Evolutionary conservation across 1,284 basidiomycete genomes (phyloP).

Genomic region (Melampsora larici-populina): DNA sequence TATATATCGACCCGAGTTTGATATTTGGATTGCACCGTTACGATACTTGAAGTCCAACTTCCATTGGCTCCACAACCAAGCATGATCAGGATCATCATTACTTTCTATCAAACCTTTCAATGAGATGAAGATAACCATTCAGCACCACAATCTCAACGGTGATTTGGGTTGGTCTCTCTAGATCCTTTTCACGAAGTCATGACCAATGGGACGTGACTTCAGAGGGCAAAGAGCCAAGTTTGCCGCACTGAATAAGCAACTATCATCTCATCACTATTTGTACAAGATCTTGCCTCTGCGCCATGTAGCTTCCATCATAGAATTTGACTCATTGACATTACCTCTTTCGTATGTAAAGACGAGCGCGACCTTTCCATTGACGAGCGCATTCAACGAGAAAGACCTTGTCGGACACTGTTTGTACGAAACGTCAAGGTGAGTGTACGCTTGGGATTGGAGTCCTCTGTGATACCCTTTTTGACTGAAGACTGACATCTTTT

Average conservation of each 20-base stretch:
- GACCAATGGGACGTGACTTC: too few species aligned
- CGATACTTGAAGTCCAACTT: too few species aligned
- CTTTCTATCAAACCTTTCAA: too few species aligned
- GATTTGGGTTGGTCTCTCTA: background rate
- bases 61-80: too few species aligned
- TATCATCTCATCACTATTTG: background rate
- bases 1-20: too few species aligned
- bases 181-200: background rate
- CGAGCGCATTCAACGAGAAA: constrained; percentile 81
- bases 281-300: background rate
- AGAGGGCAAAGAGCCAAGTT: background rate
- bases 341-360: constrained; percentile 47
- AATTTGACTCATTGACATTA: background rate
- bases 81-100: too few species aligned
- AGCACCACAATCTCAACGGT: too few species aligned
- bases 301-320: background rate
- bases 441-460: constrained; percentile 38
- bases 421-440: constrained; percentile 90
- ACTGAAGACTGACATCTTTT: constrained; percentile 10
- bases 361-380: constrained; percentile 78
- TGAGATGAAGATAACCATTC: too few species aligned
- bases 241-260: background rate
- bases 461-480: background rate
- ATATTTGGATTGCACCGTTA: too few species aligned
- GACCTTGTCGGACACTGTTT: constrained; percentile 90